phyloP scores from a whole-genome alignment of 163 green algal genomes.

The Scenedesmus sp. region DNA sequence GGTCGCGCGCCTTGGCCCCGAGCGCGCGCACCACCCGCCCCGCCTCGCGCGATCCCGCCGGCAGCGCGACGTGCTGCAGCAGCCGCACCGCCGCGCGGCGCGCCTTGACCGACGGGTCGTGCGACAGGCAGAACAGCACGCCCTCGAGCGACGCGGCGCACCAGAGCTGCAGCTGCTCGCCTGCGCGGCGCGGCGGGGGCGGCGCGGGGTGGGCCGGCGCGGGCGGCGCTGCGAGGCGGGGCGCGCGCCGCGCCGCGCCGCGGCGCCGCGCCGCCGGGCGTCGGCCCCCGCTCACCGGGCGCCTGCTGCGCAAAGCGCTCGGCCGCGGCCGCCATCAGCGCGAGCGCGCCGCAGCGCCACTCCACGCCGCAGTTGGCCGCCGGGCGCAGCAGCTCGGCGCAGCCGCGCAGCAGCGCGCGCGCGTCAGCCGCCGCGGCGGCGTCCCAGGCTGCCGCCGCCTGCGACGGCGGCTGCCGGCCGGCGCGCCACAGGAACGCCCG shows the following conservation, averaged over 20 bases:
- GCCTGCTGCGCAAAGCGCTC: background rate
- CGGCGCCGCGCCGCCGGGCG: background rate
- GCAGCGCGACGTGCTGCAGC: constrained; percentile 19
- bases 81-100: constrained; percentile 6
- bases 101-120: constrained; percentile 34
- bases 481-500: background rate
- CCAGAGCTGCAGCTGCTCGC: constrained; percentile 18
- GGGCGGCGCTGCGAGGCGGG: no score
- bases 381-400: constrained; percentile 31
- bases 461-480: background rate
- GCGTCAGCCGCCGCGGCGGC: background rate
- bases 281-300: background rate
- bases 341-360: constrained; percentile 25
- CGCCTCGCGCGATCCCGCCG: background rate
- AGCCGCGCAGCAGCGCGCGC: constrained; percentile 17
- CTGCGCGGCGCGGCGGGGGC: background rate
- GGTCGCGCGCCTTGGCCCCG: constrained; percentile 13
- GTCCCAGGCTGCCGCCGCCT: background rate
- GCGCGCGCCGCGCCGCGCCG: no score
- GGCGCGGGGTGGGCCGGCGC: background rate
- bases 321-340: constrained; percentile 15
- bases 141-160: constrained; percentile 14
- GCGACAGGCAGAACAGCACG: constrained; percentile 19
- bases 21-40: background rate
- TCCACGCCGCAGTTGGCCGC: constrained; percentile 19